Evolutionary conservation across 2,329 filamentous ascomycete genomes (phyloP).

Genomic region (Simplicillium sp.): DNA sequence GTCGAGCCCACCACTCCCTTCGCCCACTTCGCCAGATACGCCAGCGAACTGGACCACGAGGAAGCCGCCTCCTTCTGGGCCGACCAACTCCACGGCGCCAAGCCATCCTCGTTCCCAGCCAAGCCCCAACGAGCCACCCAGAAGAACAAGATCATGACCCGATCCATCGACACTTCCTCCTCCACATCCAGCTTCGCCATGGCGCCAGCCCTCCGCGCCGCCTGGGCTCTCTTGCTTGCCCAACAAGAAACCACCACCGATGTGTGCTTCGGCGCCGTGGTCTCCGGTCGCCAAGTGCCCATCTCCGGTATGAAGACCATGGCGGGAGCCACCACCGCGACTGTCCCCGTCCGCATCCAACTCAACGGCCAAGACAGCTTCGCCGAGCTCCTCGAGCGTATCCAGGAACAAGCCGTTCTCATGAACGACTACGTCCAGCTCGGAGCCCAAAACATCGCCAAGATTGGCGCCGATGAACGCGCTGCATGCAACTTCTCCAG

Average conservation of each 20-base stretch:
- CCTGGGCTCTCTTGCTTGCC: conserved; percentile 1
- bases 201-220: not conserved
- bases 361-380: conserved; percentile 32
- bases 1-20: conserved; percentile 21
- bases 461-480: conserved; percentile 27
- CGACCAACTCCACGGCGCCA: conserved; percentile 14
- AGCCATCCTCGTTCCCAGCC: conserved; percentile 14
- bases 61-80: not conserved
- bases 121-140: conserved; percentile 18
- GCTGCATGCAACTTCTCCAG: conserved; percentile 2
- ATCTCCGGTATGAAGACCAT: conserved; percentile 41
- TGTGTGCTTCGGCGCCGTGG: conserved; percentile 35
- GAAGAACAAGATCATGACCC: conserved; percentile 40
- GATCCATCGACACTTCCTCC: not conserved
- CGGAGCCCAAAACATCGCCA: conserved; percentile 49
- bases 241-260: not conserved
- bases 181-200: not conserved
- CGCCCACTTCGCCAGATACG: not conserved
- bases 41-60: not conserved
- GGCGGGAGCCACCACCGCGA: conserved; percentile 52
- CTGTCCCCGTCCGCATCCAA: conserved; percentile 44
- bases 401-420: conserved; percentile 46
- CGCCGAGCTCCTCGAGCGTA: conserved; percentile 40
- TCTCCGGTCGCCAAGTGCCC: conserved; percentile 45
- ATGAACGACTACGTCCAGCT: conserved; percentile 58